Conservation (phyloP, 345 rosid species). For the Syzygium jambos region DNA sequence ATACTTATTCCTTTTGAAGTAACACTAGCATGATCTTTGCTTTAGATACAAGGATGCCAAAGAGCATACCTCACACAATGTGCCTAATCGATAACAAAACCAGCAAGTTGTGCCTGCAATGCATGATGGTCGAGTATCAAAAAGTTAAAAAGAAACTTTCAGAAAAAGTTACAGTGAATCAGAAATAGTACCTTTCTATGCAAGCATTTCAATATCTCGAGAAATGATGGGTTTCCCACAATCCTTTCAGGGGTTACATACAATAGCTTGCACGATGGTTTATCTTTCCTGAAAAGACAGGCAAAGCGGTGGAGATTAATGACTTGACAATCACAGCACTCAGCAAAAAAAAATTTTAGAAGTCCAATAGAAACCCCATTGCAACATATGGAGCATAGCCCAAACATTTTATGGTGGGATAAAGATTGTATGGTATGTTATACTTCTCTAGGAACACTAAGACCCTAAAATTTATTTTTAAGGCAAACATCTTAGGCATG, state of each 20-base stretch:
- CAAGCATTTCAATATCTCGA: slow-evolving; percentile 51
- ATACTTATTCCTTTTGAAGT: too few species aligned
- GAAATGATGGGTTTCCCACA: slow-evolving; percentile 62
- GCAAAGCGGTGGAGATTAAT: background rate
- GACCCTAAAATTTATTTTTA: too few species aligned
- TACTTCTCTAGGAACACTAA: background rate
- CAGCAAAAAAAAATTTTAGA: background rate
- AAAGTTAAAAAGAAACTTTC: background rate
- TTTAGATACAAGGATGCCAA: background rate
- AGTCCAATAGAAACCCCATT: background rate
- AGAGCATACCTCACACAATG: slow-evolving; percentile 76
- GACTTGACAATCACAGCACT: background rate
- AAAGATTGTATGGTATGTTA: too few species aligned
- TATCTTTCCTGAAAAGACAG: slow-evolving; percentile 25
- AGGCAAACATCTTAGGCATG: too few species aligned
- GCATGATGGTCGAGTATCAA: background rate
- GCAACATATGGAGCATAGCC: background rate
- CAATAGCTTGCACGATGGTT: too few species aligned
- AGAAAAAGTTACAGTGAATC: background rate
- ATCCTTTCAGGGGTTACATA: too few species aligned
- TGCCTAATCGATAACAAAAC: slow-evolving; percentile 90
- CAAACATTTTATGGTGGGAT: background rate
- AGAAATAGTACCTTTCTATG: slow-evolving; percentile 47
- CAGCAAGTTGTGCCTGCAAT: slow-evolving; percentile 61
- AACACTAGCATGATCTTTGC: background rate